Base-by-base conservation (phyloP, 345 rosid species). In the Corchorus olitorius region DNA sequence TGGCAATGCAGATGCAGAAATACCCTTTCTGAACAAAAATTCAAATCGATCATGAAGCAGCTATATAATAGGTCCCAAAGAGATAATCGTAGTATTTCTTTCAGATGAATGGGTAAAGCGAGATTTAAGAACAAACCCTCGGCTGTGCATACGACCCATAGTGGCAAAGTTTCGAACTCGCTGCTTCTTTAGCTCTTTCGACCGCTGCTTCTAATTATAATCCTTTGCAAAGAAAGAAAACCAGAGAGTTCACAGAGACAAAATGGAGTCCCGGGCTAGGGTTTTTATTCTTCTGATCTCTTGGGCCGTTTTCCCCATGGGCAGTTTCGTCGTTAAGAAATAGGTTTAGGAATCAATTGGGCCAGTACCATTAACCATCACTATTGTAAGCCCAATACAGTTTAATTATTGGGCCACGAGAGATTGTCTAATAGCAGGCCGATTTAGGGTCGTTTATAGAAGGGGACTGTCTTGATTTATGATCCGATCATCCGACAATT, bases 91-190 rank as follows among this genome's bases (percentile, higher is more conserved):
- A 7, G 10, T 8, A 52, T 9, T 56, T 5, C 13, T 37, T 22
- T 14, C 4, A 35, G 11, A 49, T 5, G 14, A 27, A 12, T 17
- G 33, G 33, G 59, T 8, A 22, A 48, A 69, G 11, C 6, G 5
- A 35, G 6, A 22, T 9, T 3, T 15, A 61, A 48, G 20, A 13
- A 55, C 83, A 62, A 75, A 89, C 98, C 97, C 98, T 69, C 91
- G 73, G 65, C 89, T 83, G 76, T 93, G 98, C 98, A 93, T 93
- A 74, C 98, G 94, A 75, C 97, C 98, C 97, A 91, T 93, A 87
- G 83, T 72, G 75, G 79, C 82, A 35, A 17, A 49, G 15, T 56
- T 0, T 54, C 19, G 53, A 64, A 62, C 50, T 50, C 19, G 43
- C 81, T 65, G 76, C 78, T 67, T 56, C 76, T 34, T 61, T 61